A percentile compares a stretch with the other conserved stretches of the same genome.
Evolutionary conservation across 164 flowering plant genomes (phyloP).

Genomic region (Magnolia changhungtana): DNA sequence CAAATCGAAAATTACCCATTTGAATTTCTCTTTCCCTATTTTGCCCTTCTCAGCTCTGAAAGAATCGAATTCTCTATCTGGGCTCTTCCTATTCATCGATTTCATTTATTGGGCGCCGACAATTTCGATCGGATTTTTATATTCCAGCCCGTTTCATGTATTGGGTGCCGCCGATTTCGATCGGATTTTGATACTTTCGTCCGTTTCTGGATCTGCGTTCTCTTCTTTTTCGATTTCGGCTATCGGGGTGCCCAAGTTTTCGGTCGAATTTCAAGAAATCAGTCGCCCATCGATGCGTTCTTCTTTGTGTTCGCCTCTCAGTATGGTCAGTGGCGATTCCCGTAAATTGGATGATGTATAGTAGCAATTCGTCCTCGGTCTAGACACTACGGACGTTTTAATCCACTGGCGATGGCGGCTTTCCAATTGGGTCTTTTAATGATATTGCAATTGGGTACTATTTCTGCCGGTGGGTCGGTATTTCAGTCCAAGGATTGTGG

Average conservation of each 20-base stretch:
- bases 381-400: neutral
- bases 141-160: neutral
- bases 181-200: neutral
- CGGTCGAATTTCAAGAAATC: neutral
- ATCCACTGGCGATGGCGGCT: conserved; percentile 24
- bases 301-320: neutral
- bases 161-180: conserved; percentile 2
- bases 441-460: conserved; percentile 23
- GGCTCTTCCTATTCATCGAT: neutral
- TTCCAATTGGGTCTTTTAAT: conserved; percentile 26
- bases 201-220: neutral
- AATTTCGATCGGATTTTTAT: neutral
- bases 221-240: neutral
- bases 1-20: neutral
- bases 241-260: neutral
- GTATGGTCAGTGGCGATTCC: neutral
- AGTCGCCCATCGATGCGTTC: neutral
- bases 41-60: neutral
- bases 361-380: neutral
- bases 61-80: neutral
- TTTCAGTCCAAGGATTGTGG: conserved; percentile 32
- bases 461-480: conserved; percentile 26
- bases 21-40: neutral
- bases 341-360: neutral
- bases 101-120: neutral